A percentile compares a stretch with the other conserved stretches of the same genome.
phyloP scores from a whole-genome alignment of 2,329 filamentous ascomycete genomes.

The Pseudophaeomoniella oleicola region DNA sequence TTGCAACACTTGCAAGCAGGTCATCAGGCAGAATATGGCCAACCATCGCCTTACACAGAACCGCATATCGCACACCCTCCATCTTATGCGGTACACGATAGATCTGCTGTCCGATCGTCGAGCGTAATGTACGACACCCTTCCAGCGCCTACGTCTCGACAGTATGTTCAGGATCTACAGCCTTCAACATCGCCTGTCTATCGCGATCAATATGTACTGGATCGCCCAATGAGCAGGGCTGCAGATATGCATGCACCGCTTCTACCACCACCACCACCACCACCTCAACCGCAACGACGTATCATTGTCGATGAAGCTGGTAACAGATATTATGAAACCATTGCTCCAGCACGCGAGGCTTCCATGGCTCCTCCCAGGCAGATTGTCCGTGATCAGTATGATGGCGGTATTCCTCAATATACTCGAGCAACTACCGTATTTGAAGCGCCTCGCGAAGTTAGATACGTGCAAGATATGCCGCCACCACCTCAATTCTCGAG shows the following conservation, averaged over 20 bases:
- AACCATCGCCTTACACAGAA: slow-evolving; percentile 22
- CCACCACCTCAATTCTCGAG: slow-evolving; percentile 19
- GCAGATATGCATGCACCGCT: slow-evolving; percentile 21
- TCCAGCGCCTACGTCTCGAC: slow-evolving; percentile 16
- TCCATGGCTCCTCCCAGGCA: slow-evolving; percentile 16
- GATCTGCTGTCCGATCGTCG: slow-evolving; percentile 19
- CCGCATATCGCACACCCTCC: slow-evolving; percentile 19
- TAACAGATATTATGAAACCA: slow-evolving; percentile 56
- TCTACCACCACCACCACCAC: slow-evolving; percentile 22
- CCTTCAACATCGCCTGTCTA: slow-evolving; percentile 16
- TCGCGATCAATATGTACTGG: slow-evolving; percentile 26
- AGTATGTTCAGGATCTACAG: slow-evolving; percentile 13
- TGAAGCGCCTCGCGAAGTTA: slow-evolving; percentile 23
- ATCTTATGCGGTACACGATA: slow-evolving; percentile 23
- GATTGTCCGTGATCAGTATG: slow-evolving; percentile 6
- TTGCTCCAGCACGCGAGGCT: slow-evolving; percentile 23
- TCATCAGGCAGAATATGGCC: slow-evolving; percentile 26
- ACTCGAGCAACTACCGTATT: slow-evolving; percentile 17
- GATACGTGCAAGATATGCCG: slow-evolving; percentile 29
- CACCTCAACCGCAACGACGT: slow-evolving; percentile 44
- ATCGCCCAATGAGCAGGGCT: slow-evolving; percentile 25
- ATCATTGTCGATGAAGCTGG: slow-evolving; percentile 74
- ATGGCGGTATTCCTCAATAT: slow-evolving; percentile 8
- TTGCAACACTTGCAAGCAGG: slow-evolving; percentile 29
- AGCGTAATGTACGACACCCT: slow-evolving; percentile 25